A percentile compares a stretch with the other conserved stretches of the same genome.
These are phyloP conservation scores for Globisporangium ultimum DNA, from an alignment of 352 stramenopile genomes.

Conservation along the genomic window DNA sequence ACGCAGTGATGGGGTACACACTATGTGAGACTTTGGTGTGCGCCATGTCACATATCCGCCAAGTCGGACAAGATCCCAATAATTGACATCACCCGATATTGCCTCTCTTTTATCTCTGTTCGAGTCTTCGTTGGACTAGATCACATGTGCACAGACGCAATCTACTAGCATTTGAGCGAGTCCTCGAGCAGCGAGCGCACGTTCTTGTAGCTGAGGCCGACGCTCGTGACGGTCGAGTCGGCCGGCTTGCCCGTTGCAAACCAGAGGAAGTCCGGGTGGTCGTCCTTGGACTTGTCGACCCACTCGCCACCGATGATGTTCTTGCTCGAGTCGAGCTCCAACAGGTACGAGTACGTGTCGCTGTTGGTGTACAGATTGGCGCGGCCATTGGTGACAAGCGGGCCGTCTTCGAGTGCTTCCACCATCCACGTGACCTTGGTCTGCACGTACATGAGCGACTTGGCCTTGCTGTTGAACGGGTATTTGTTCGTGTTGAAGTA, in stretches of 20 bases:
- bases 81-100: not conserved
- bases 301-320: constrained; percentile 44
- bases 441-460: constrained; percentile 42
- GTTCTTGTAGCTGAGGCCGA: constrained; percentile 31
- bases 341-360: constrained; percentile 39
- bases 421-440: constrained; percentile 40
- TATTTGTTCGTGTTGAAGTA: constrained; percentile 42
- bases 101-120: no score
- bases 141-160: not conserved
- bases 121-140: not conserved
- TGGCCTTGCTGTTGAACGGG: constrained; percentile 43
- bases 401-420: constrained; percentile 37
- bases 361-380: constrained; percentile 24
- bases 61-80: not conserved
- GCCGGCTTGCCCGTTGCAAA: constrained; percentile 25
- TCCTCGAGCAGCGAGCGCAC: constrained; percentile 20
- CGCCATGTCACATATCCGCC: not conserved
- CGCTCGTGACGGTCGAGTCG: constrained; percentile 21
- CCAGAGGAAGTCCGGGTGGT: constrained; percentile 47
- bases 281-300: constrained; percentile 26
- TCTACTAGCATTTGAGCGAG: constrained; percentile 13
- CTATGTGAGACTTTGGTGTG: no score
- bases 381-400: constrained; percentile 22
- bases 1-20: no score
- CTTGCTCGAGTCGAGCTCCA: constrained; percentile 32